Base-by-base conservation (phyloP, 805 yeast genomes). In the Saturnispora saitoi region DNA sequence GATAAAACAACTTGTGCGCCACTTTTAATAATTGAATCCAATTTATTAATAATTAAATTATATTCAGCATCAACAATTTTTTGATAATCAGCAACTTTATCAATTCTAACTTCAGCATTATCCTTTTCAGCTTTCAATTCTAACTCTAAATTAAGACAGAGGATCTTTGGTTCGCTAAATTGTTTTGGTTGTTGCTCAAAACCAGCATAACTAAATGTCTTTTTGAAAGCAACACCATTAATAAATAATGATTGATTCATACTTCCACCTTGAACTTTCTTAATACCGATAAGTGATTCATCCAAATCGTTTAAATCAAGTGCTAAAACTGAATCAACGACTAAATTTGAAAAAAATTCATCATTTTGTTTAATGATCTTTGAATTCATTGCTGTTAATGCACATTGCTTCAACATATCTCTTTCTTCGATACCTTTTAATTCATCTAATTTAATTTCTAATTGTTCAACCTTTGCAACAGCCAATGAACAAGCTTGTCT, bases 11-110 rank as follows among this genome's bases (percentile, higher is more conserved):
- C 87, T 62, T 87, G 82, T 31, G 96, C 96, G 24, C 98, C 98
- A 3, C 95, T 76, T 24, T 73, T 75, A 58, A 80, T 83, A 55
- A 93, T 84, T 46, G 87, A 83, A 60, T 86, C 84, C 56, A 93
- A 76, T 69, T 93, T 93, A 62, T 83, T 77, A 59, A 86, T 75
- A 56, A 93, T 93, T 56, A 93, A 85, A 65, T 86, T 80, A 98
- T 99, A 93, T 69, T 93, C 99, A n/a, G 99, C 99, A 68, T 93
- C 98, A 17, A 93, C 99, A 50, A 93, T 84, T 31, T 83, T 88
- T 71, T 93, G 99, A 69, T 93, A 93, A 59, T 91, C 97, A 50
- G 79, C 77, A 48, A 93, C 97, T 65, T 89, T 84, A 60, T 87
- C 95, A 45, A 93, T 93, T 57, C 99, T 80, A 31, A 93, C 98